A percentile compares a stretch with the other conserved stretches of the same genome.
phyloP scores from a whole-genome alignment of 192 early-diverging fungal species.

The Coemansia sp. region DNA sequence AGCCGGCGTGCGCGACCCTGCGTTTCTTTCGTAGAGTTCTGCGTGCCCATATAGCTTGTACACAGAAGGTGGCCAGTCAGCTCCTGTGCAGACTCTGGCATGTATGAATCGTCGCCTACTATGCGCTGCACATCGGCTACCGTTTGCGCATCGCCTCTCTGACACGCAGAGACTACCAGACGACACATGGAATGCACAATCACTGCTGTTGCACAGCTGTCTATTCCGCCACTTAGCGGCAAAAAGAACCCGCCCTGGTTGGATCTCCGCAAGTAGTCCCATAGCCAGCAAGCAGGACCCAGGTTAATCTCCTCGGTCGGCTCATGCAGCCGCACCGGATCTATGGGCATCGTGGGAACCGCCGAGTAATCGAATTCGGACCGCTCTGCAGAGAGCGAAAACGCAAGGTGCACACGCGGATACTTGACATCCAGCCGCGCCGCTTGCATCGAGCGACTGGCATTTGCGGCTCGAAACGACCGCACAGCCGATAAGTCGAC shows the following conservation, averaged over 20 bases:
- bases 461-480: slow-evolving; percentile 66
- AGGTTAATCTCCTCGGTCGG: slow-evolving; percentile 90
- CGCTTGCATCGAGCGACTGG: slow-evolving; percentile 84
- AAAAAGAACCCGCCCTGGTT: slow-evolving; percentile 89
- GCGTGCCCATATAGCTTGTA: slow-evolving; percentile 95
- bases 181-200: slow-evolving; percentile 70
- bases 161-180: slow-evolving; percentile 36
- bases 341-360: slow-evolving; percentile 42
- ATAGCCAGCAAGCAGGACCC: slow-evolving; percentile 99
- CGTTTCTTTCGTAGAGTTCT: slow-evolving; percentile 87
- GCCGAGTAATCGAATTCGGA: slow-evolving; percentile 33
- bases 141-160: slow-evolving; percentile 61
- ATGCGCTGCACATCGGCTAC: slow-evolving; percentile 72
- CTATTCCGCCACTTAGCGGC: slow-evolving; percentile 96
- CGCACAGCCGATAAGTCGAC: slow-evolving; percentile 90
- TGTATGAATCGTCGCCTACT: slow-evolving; percentile 59
- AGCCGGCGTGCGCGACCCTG: slow-evolving; percentile 75
- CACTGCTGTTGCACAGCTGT: slow-evolving; percentile 86
- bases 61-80: slow-evolving; percentile 85
- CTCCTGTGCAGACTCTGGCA: slow-evolving; percentile 78
- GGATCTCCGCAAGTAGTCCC: slow-evolving; percentile 97
- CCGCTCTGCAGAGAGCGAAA: slow-evolving; percentile 50
- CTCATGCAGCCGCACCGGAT: slow-evolving; percentile 61
- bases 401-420: slow-evolving; percentile 63
- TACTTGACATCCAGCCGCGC: slow-evolving; percentile 58